These are phyloP conservation scores for Trichoderma sp. DNA, from an alignment of 2,329 filamentous ascomycete genomes.

Conservation along the genomic window DNA sequence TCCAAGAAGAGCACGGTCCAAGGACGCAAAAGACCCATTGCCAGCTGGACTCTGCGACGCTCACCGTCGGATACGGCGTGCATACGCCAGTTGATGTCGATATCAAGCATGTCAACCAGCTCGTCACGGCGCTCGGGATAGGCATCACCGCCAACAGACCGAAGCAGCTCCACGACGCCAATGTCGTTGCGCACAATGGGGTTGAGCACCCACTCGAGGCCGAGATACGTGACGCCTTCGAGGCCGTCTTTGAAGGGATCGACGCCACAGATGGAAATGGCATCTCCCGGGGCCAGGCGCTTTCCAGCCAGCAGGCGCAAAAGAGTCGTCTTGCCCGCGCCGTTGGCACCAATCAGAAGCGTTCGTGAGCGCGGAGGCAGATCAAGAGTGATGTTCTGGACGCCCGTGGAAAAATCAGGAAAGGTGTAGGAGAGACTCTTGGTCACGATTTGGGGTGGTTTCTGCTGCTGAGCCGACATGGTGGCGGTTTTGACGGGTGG, in stretches of 20 bases:
- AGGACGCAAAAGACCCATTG: slow-evolving; percentile 90
- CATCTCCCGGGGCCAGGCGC: slow-evolving; percentile 76
- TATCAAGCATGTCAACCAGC: slow-evolving; percentile 83
- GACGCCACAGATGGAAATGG: slow-evolving; percentile 75
- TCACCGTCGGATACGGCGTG: slow-evolving; percentile 94
- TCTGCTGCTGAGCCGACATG: background rate
- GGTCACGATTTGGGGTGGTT: slow-evolving; percentile 67
- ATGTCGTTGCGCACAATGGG: slow-evolving; percentile 95
- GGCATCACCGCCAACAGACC: slow-evolving; percentile 81
- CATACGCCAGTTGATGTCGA: slow-evolving; percentile 92
- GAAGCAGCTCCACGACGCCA: slow-evolving; percentile 80
- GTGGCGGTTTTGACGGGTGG: background rate
- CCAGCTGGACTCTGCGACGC: slow-evolving; percentile 85
- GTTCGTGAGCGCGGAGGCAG: slow-evolving; percentile 84
- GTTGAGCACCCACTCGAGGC: slow-evolving; percentile 97
- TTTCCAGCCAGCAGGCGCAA: slow-evolving; percentile 93
- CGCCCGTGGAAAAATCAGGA: slow-evolving; percentile 78
- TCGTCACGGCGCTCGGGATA: slow-evolving; percentile 84
- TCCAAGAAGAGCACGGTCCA: slow-evolving; percentile 92
- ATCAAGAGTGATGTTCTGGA: slow-evolving; percentile 71
- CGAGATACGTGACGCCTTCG: slow-evolving; percentile 95
- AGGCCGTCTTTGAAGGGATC: slow-evolving; percentile 91
- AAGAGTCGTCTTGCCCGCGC: slow-evolving; percentile 95
- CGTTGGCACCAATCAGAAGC: slow-evolving; percentile 92
- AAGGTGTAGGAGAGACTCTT: slow-evolving; percentile 83